Evolutionary conservation across 352 stramenopile genomes (phyloP).

Genomic region (Phytophthora palmivora): DNA sequence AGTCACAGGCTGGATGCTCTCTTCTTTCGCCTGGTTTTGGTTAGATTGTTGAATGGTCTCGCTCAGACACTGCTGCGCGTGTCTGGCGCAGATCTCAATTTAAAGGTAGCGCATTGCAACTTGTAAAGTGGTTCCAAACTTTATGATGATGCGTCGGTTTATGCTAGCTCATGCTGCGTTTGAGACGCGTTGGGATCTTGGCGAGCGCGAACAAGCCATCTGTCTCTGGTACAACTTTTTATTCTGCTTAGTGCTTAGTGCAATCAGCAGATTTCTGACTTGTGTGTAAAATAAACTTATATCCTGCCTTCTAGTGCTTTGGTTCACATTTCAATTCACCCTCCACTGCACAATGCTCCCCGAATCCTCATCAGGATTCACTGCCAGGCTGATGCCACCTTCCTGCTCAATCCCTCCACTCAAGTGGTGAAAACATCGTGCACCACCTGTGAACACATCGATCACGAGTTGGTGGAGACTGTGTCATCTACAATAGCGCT

Average conservation of each 20-base stretch:
- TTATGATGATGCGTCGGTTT: conserved; percentile 17
- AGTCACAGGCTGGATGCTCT: conserved; percentile 17
- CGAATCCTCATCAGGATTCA: conserved; percentile 19
- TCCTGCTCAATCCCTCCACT: conserved; percentile 38
- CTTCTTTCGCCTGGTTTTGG: conserved; percentile 11
- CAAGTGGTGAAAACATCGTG: conserved; percentile 7
- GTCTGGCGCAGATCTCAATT: conserved; percentile 14
- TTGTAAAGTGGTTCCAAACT: conserved; percentile 24
- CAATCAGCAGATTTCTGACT: conserved; percentile 5
- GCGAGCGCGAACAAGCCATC: conserved; percentile 7
- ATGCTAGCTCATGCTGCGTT: conserved; percentile 2
- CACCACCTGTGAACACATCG: too few relatives aligned
- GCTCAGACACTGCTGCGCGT: too few relatives aligned
- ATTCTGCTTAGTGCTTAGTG: conserved; percentile 21
- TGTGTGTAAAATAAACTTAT: background rate
- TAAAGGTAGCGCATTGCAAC: background rate
- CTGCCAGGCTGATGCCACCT: too few relatives aligned
- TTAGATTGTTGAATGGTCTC: conserved; percentile 15
- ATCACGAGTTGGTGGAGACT: too few relatives aligned
- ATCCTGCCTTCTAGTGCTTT: too few relatives aligned
- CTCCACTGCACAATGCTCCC: conserved; percentile 4
- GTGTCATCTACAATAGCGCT: too few relatives aligned
- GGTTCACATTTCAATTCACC: conserved; percentile 24
- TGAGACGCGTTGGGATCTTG: conserved; percentile 16
- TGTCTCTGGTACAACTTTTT: conserved; percentile 17